phyloP scores from a whole-genome alignment of 352 stramenopile genomes.

The Globisporangium abappressorium region DNA sequence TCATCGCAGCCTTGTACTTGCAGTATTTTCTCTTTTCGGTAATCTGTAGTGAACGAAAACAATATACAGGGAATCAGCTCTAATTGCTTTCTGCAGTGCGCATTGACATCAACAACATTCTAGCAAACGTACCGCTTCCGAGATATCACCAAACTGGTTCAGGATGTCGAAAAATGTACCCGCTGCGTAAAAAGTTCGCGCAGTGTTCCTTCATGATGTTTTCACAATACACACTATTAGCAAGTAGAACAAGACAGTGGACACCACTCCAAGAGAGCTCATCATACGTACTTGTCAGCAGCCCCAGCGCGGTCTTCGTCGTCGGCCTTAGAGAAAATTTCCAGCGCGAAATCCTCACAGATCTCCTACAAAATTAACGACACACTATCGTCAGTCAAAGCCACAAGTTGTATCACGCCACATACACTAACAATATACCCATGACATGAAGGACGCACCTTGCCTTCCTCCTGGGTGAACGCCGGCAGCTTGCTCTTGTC shows the following conservation, averaged over 20 bases:
- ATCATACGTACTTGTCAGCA: conserved; percentile 78
- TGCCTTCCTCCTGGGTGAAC: conserved; percentile 90
- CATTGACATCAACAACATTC: not conserved
- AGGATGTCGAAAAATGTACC: conserved; percentile 97
- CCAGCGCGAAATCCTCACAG: conserved; percentile 84
- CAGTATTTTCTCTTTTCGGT: conserved; percentile 91
- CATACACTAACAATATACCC: not conserved
- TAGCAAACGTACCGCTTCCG: conserved; percentile 55
- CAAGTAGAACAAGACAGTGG: not conserved
- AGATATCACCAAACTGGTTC: conserved; percentile 91
- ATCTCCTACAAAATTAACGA: conserved; percentile 48
- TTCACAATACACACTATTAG: not conserved
- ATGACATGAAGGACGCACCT: conserved; percentile 40
- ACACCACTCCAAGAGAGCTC: not conserved
- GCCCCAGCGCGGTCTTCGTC: conserved; percentile 89
- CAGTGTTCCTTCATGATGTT: conserved; percentile 73
- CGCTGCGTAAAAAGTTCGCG: conserved; percentile 95
- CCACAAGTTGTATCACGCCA: not conserved
- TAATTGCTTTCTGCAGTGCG: not conserved
- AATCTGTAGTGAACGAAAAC: conserved; percentile 32
- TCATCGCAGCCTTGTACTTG: conserved; percentile 96
- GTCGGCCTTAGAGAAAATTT: conserved; percentile 95
- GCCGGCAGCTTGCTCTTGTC: conserved; percentile 89
- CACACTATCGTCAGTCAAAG: not conserved
- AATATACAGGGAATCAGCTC: not conserved